phyloP scores from a whole-genome alignment of 2,329 filamentous ascomycete genomes.

The Fonsecaea pedrosoi region DNA sequence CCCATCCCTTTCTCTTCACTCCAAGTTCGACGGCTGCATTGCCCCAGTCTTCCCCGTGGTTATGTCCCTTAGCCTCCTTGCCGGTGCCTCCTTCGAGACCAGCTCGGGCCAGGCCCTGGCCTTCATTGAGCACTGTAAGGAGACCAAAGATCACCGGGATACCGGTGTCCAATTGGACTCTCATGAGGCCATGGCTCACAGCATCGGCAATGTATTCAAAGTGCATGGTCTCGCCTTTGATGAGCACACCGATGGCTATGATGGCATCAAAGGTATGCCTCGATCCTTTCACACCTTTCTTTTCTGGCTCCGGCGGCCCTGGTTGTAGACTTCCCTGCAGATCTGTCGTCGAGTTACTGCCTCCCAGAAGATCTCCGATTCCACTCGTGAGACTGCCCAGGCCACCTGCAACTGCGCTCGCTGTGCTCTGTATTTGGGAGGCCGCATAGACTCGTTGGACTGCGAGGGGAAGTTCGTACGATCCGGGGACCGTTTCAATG shows the following conservation, averaged over 20 bases:
- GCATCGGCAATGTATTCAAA: slow-evolving; percentile 98
- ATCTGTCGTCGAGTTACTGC: slow-evolving; percentile 69
- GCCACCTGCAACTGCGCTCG: slow-evolving; percentile 37
- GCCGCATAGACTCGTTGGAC: slow-evolving; percentile 87
- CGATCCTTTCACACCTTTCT: slow-evolving; percentile 49
- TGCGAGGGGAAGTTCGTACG: slow-evolving; percentile 92
- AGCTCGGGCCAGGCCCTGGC: slow-evolving; percentile 84
- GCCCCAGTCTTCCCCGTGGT: slow-evolving; percentile 97
- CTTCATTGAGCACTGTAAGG: slow-evolving; percentile 84
- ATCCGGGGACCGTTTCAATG: slow-evolving; percentile 86
- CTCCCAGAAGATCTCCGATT: slow-evolving; percentile 77
- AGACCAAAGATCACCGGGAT: slow-evolving; percentile 92
- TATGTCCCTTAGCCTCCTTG: slow-evolving; percentile 67
- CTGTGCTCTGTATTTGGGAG: slow-evolving; percentile 80
- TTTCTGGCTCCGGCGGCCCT: slow-evolving; percentile 38
- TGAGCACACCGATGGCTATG: slow-evolving; percentile 92
- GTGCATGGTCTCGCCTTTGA: slow-evolving; percentile 99
- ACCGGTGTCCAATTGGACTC: slow-evolving; percentile 85
- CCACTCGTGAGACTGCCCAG: slow-evolving; percentile 63
- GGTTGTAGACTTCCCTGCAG: slow-evolving; percentile 52
- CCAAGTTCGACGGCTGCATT: slow-evolving; percentile 92
- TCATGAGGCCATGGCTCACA: slow-evolving; percentile 91
- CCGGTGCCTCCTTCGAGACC: slow-evolving; percentile 66
- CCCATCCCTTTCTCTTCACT: slow-evolving; percentile 84
- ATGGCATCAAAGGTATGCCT: slow-evolving; percentile 78